Conservation (phyloP, 768 basidiomycete genomes). For the Lyophyllum semitale region DNA sequence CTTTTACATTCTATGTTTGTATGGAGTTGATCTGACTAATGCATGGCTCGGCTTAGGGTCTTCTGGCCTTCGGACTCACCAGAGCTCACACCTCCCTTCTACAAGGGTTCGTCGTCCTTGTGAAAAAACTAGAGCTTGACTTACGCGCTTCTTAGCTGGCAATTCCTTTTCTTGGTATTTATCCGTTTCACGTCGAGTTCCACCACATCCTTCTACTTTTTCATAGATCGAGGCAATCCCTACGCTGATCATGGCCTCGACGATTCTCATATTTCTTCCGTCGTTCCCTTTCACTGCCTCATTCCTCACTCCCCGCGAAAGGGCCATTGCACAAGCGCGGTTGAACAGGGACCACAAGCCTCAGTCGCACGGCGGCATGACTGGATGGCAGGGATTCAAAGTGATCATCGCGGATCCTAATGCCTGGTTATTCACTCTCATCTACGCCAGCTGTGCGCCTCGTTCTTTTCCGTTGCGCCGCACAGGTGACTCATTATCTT, state of each 20-base stretch:
- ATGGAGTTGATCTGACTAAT: background rate
- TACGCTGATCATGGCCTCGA: constrained; percentile 50
- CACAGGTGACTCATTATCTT: background rate
- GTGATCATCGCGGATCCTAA: constrained; percentile 48
- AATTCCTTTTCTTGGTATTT: constrained; percentile 56
- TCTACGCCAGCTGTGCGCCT: constrained; percentile 56
- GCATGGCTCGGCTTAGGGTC: constrained; percentile 34
- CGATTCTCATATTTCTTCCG: constrained; percentile 51
- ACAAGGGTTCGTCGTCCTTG: constrained; percentile 38
- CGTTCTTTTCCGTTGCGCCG: background rate
- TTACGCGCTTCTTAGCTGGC: constrained; percentile 52
- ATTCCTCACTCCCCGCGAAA: constrained; percentile 52
- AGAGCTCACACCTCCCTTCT: constrained; percentile 49
- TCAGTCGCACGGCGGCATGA: constrained; percentile 59
- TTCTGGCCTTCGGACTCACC: constrained; percentile 58
- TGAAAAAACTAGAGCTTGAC: no score
- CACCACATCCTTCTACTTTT: background rate
- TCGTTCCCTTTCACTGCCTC: constrained; percentile 56
- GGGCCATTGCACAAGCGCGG: constrained; percentile 59
- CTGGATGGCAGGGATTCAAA: constrained; percentile 56
- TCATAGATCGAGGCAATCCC: constrained; percentile 57
- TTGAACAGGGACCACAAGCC: constrained; percentile 57
- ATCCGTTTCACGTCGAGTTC: background rate
- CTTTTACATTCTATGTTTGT: no score
- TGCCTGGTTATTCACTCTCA: constrained; percentile 53